Percentiles rank a stretch among this genome's conserved stretches.
Evolutionary conservation across 768 basidiomycete species (phyloP).

Genomic region (Xerocomellus chrysenteron): DNA sequence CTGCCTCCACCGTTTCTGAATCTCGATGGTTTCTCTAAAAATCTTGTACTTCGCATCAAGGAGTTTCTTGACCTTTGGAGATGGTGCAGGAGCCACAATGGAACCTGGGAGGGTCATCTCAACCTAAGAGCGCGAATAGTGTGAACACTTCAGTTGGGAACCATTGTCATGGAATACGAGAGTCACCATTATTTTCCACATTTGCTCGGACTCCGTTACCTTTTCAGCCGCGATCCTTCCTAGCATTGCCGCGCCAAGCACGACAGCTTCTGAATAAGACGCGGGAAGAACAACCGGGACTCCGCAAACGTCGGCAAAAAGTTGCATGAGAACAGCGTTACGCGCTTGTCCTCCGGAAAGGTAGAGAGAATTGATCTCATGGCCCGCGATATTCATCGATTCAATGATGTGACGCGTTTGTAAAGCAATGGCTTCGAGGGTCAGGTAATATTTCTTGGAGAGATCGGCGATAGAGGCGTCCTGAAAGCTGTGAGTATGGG

Average conservation of each 20-base stretch:
- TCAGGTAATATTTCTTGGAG: slow-evolving; percentile 85
- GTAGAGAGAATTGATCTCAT: slow-evolving; percentile 79
- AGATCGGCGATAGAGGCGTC: slow-evolving; percentile 77
- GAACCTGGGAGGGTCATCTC: slow-evolving; percentile 90
- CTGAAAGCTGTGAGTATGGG: slow-evolving; percentile 32
- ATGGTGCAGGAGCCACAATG: slow-evolving; percentile 63
- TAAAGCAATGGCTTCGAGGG: slow-evolving; percentile 90
- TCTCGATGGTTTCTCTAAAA: slow-evolving; percentile 83
- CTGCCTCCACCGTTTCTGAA: slow-evolving; percentile 84
- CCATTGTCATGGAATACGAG: background rate
- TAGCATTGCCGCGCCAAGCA: slow-evolving; percentile 91
- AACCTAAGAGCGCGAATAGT: slow-evolving; percentile 44
- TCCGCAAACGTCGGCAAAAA: slow-evolving; percentile 82
- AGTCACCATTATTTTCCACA: slow-evolving; percentile 91
- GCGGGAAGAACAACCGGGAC: slow-evolving; percentile 83
- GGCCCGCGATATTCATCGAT: slow-evolving; percentile 84
- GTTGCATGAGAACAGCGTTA: slow-evolving; percentile 84
- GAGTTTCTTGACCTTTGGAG: slow-evolving; percentile 64
- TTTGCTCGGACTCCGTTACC: slow-evolving; percentile 51
- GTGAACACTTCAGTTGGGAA: background rate
- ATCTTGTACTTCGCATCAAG: slow-evolving; percentile 93
- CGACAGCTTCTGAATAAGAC: slow-evolving; percentile 78
- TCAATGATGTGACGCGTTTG: slow-evolving; percentile 95
- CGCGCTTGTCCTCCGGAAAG: slow-evolving; percentile 93
- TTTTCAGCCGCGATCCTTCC: slow-evolving; percentile 80